A percentile compares a stretch with the other conserved stretches of the same genome.
Conservation (phyloP, 192 early-diverging fungal species). For the Entomortierella chlamydospora region DNA sequence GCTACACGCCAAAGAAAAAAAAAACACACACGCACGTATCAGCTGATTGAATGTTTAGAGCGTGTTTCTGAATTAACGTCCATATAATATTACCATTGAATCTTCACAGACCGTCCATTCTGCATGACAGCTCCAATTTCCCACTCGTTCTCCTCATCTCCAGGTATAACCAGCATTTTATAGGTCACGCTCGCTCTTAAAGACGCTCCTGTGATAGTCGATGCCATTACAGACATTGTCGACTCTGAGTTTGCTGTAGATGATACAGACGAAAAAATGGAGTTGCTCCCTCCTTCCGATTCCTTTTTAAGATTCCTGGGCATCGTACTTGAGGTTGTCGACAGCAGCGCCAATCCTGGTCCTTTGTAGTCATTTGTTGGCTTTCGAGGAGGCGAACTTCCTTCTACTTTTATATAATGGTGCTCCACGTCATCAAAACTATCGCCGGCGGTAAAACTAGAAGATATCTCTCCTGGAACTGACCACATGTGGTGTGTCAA, state of each 20-base stretch:
- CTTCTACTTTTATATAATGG: neutral
- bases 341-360: constrained; percentile 1
- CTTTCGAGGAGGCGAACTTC: neutral
- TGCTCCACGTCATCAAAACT: neutral
- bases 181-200: constrained; percentile 21
- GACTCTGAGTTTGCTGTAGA: neutral
- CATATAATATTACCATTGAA: constrained; percentile 3
- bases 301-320: neutral
- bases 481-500: neutral
- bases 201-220: constrained; percentile 7
- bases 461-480: neutral
- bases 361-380: too few species aligned
- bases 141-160: constrained; percentile 14
- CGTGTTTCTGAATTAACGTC: neutral
- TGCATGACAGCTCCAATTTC: constrained; percentile 24
- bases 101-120: constrained; percentile 15
- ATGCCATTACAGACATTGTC: neutral
- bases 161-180: constrained; percentile 5
- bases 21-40: neutral
- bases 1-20: neutral
- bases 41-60: neutral
- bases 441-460: neutral
- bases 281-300: neutral
- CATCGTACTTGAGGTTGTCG: neutral
- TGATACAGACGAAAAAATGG: neutral